A percentile compares a stretch with the other conserved stretches of the same genome.
Evolutionary conservation across 305 asterid species (phyloP).

Genomic region (Galium porrigens): DNA sequence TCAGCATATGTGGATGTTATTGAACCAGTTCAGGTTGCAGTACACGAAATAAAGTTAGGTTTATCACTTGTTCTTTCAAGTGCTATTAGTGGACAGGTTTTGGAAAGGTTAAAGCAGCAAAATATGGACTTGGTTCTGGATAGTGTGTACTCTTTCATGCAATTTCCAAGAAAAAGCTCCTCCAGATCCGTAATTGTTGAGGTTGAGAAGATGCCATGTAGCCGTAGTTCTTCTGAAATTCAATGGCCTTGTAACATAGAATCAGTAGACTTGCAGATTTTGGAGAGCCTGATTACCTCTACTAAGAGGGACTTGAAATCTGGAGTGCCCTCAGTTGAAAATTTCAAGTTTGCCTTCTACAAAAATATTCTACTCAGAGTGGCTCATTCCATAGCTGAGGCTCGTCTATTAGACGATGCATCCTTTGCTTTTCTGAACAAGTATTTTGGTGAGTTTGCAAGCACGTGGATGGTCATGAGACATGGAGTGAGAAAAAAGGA

Average conservation of each 20-base stretch:
- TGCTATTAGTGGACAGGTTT: conserved; percentile 22
- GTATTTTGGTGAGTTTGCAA: conserved; percentile 50
- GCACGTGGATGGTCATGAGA: conserved; percentile 52
- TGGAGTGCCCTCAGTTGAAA: conserved; percentile 36
- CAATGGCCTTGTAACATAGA: conserved; percentile 37
- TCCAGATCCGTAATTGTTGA: conserved; percentile 30
- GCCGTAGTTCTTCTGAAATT: conserved; percentile 32
- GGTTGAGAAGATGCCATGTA: conserved; percentile 20
- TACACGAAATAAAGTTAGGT: conserved; percentile 87
- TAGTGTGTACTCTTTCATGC: conserved; percentile 44
- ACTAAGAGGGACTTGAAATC: conserved; percentile 19
- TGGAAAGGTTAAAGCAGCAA: conserved; percentile 24
- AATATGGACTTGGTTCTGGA: conserved; percentile 33
- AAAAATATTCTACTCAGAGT: conserved; percentile 49
- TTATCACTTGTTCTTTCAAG: conserved; percentile 51
- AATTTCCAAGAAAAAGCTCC: conserved; percentile 60
- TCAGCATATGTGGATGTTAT: conserved; percentile 48
- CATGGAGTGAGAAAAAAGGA: conserved; percentile 40
- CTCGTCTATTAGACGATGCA: conserved; percentile 41
- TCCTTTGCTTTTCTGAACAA: conserved; percentile 50
- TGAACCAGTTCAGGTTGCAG: conserved; percentile 68
- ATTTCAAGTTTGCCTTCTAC: conserved; percentile 37
- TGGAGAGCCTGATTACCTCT: conserved; percentile 30
- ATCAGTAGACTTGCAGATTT: conserved; percentile 30
- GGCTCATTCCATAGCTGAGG: conserved; percentile 43